A percentile compares a stretch with the other conserved stretches of the same genome.
Conservation (phyloP, 2,329 filamentous ascomycete species). For the Trichoderma sp. region DNA sequence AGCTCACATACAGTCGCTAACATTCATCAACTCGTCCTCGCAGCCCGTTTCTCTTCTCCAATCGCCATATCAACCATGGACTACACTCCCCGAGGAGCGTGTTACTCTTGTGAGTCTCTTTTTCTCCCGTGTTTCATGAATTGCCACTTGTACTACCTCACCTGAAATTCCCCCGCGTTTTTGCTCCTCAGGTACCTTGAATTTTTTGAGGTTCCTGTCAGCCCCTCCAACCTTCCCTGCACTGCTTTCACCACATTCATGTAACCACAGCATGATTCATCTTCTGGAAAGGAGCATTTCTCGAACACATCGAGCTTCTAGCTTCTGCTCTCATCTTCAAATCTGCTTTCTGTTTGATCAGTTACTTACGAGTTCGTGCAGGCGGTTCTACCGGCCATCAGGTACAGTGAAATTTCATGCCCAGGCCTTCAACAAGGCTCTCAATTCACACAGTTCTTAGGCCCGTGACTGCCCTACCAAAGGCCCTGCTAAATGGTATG, state of each 20-base stretch:
- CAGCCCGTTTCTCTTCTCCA: not conserved
- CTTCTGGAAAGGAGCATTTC: not conserved
- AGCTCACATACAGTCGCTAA: conserved; percentile 8
- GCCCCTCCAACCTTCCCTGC: conserved; percentile 2
- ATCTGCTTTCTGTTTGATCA: not conserved
- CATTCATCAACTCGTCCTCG: not conserved
- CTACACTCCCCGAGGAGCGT: conserved; percentile 46
- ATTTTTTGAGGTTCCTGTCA: not conserved
- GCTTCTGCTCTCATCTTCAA: not conserved
- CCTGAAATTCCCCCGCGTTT: conserved; percentile 17
- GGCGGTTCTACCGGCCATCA: conserved; percentile 74
- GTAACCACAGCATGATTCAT: not conserved
- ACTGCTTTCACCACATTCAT: not conserved
- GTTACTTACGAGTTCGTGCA: conserved; percentile 40
- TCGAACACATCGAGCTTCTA: not conserved
- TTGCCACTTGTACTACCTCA: conserved; percentile 10
- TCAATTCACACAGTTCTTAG: conserved; percentile 42
- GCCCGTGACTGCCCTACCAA: conserved; percentile 85
- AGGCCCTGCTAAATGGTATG: conserved; percentile 79
- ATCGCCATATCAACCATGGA: conserved; percentile 41
- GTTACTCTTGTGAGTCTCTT: conserved; percentile 52
- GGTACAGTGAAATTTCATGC: conserved; percentile 52
- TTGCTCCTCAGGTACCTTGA: conserved; percentile 8
- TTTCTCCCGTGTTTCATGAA: not conserved
- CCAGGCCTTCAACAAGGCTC: not conserved